Conservation (phyloP, 2,329 filamentous ascomycete species). For the Cladosporium sp. region DNA sequence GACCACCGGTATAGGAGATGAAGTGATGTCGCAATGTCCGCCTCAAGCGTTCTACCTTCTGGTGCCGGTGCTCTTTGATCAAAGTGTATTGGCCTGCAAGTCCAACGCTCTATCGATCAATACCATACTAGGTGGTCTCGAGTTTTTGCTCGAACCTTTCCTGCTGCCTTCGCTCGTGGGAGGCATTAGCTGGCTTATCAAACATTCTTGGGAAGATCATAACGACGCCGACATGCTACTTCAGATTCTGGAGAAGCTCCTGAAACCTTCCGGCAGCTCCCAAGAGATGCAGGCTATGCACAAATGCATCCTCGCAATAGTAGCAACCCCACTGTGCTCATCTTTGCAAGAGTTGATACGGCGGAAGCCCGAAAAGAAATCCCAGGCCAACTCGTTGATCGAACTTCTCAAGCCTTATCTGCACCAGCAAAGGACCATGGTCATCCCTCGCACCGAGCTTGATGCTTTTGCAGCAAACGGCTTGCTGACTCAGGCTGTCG, state of each 20-base stretch:
- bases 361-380: slow-evolving; percentile 61
- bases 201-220: slow-evolving; percentile 61
- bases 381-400: slow-evolving; percentile 63
- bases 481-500: not conserved
- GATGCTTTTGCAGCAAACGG: slow-evolving; percentile 55
- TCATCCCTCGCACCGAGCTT: slow-evolving; percentile 54
- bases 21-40: slow-evolving; percentile 74
- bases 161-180: slow-evolving; percentile 72
- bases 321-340: slow-evolving; percentile 64
- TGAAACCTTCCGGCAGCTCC: slow-evolving; percentile 66
- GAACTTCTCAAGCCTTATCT: slow-evolving; percentile 58
- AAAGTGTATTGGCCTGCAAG: slow-evolving; percentile 67
- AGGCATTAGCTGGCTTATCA: slow-evolving; percentile 65
- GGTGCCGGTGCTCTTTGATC: slow-evolving; percentile 70
- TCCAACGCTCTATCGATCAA: slow-evolving; percentile 62
- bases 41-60: slow-evolving; percentile 79
- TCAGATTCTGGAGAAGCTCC: slow-evolving; percentile 65
- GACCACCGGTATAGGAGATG: slow-evolving; percentile 65
- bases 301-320: slow-evolving; percentile 63
- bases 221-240: slow-evolving; percentile 64
- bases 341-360: slow-evolving; percentile 63
- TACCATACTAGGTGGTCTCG: slow-evolving; percentile 67
- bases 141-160: slow-evolving; percentile 77
- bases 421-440: slow-evolving; percentile 56
- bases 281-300: slow-evolving; percentile 69